Conservation (phyloP, 495 filamentous ascomycete species). For the Neurospora sp. region DNA sequence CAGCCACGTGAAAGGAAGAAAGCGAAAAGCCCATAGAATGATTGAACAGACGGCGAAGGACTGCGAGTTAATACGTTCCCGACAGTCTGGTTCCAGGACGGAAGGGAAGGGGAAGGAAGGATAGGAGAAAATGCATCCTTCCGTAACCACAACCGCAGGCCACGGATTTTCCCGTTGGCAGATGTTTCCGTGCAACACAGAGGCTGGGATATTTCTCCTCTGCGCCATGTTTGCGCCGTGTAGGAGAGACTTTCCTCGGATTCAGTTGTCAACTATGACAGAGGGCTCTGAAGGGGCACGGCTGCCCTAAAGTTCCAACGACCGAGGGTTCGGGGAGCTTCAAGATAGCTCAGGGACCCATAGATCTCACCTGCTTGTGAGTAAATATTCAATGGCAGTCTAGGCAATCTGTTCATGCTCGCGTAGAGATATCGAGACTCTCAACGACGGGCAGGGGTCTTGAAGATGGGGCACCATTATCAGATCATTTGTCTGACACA, state of each 20-base stretch:
- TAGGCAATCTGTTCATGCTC: neutral
- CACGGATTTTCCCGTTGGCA: neutral
- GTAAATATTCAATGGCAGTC: neutral
- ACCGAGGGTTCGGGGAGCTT: neutral
- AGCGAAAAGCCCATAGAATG: neutral
- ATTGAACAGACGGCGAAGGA: neutral
- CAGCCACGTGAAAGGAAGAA: neutral
- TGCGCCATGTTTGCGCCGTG: neutral
- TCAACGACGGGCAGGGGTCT: neutral
- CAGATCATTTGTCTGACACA: neutral
- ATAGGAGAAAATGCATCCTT: neutral
- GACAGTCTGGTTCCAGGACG: conserved; percentile 4
- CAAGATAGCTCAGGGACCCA: neutral
- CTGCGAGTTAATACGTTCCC: conserved; percentile 5
- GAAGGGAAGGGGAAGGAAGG: neutral
- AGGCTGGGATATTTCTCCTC: neutral
- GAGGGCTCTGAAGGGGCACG: neutral
- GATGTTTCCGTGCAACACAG: neutral
- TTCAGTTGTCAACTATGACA: neutral
- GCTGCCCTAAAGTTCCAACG: neutral
- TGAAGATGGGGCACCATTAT: neutral
- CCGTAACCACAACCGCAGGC: neutral
- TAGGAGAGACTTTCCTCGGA: neutral
- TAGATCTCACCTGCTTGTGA: neutral
- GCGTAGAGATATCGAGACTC: neutral